phyloP scores from a whole-genome alignment of 75 land plant genomes.

The Sequoia sempervirens region DNA sequence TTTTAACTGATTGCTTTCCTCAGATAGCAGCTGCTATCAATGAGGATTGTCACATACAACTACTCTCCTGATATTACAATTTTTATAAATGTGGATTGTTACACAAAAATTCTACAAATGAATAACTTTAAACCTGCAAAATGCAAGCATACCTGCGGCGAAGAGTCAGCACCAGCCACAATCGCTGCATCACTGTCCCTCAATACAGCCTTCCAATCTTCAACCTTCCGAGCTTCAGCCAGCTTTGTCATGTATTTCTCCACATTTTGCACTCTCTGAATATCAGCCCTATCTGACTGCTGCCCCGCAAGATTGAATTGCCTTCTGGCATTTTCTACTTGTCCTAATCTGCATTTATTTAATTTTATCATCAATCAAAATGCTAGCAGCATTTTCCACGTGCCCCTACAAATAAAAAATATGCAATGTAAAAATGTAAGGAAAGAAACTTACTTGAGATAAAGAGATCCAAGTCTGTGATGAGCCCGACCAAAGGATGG shows the following conservation, averaged over 20 bases:
- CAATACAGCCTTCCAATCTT: constrained; percentile 35
- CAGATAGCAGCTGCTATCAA: not conserved
- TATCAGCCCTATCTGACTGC: constrained; percentile 18
- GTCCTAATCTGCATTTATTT: constrained; percentile 29
- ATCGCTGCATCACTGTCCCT: constrained; percentile 52
- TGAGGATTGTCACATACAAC: not conserved
- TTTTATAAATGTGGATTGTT: not conserved
- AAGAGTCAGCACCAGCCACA: constrained; percentile 41
- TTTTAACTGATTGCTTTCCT: not conserved
- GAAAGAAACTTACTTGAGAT: constrained; percentile 15
- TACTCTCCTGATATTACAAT: not conserved
- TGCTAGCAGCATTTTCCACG: not conserved
- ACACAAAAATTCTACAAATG: not conserved
- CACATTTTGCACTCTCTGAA: constrained; percentile 15
- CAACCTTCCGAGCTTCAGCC: constrained; percentile 26
- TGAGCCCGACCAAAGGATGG: constrained; percentile 60
- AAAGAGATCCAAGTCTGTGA: constrained; percentile 51
- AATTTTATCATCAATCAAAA: not conserved
- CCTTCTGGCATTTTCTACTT: constrained; percentile 25
- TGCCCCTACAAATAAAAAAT: not conserved
- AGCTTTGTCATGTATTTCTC: constrained; percentile 30
- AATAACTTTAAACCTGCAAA: not conserved
- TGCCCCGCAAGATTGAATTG: constrained; percentile 31
- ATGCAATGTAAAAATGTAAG: not conserved
- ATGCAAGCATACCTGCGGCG: constrained; percentile 32